A percentile compares a stretch with the other conserved stretches of the same genome.
Evolutionary conservation across 2,329 filamentous ascomycete genomes (phyloP).

Genomic region (Penicillium hesseltinei): DNA sequence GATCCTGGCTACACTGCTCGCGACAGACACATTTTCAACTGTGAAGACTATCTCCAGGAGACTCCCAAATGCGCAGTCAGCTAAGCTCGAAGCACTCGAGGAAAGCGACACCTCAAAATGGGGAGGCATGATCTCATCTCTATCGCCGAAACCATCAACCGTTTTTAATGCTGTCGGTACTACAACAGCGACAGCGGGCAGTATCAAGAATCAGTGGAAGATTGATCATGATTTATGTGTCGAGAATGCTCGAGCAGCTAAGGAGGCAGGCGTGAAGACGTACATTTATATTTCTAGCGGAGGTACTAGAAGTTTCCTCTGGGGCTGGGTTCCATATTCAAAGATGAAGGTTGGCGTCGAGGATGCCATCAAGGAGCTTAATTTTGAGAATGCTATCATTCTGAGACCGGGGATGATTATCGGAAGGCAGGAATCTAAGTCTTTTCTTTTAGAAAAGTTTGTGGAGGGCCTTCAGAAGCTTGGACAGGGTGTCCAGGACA

Average conservation of each 20-base stretch:
- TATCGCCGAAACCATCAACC: constrained; percentile 25
- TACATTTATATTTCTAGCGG: constrained; percentile 38
- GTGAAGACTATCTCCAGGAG: constrained; percentile 31
- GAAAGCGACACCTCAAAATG: constrained; percentile 35
- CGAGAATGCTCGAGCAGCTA: constrained; percentile 37
- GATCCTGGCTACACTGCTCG: constrained; percentile 30
- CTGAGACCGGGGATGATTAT: constrained; percentile 39
- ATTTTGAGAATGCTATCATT: constrained; percentile 39
- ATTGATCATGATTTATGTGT: constrained; percentile 40
- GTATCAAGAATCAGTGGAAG: constrained; percentile 37
- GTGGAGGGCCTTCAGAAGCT: constrained; percentile 24
- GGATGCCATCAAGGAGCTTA: constrained; percentile 34
- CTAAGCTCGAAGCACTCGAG: constrained; percentile 29
- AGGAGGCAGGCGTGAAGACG: constrained; percentile 35
- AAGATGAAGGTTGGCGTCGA: constrained; percentile 42
- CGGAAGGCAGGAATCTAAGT: constrained; percentile 26
- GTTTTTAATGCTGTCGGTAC: constrained; percentile 39
- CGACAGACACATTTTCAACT: constrained; percentile 21
- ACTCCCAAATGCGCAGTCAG: constrained; percentile 23
- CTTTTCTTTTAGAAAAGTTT: constrained; percentile 21
- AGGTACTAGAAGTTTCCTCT: constrained; percentile 31
- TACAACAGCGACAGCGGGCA: constrained; percentile 33
- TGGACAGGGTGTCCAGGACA: constrained; percentile 28
- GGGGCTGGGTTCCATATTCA: constrained; percentile 33
- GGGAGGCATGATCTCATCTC: constrained; percentile 24